phyloP scores from a whole-genome alignment of 2,329 filamentous ascomycete genomes.

The Trichoderma atroviride region DNA sequence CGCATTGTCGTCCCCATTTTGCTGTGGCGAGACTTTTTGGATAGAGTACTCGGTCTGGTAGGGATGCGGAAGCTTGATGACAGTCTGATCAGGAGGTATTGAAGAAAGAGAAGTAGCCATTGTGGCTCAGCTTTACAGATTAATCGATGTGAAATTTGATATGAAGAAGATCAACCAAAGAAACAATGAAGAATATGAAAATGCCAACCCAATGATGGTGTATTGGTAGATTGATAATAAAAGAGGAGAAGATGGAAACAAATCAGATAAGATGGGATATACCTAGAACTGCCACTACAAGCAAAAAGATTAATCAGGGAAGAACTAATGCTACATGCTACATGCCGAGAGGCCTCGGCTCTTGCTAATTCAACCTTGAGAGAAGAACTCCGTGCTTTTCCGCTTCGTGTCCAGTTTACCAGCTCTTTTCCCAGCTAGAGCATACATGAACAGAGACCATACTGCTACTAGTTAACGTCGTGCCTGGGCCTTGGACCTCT shows the following conservation, averaged over 20 bases:
- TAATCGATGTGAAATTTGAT: not conserved
- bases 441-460: not conserved
- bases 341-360: slow-evolving; percentile 2
- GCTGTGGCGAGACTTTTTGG: slow-evolving; percentile 35
- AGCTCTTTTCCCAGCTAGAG: not conserved
- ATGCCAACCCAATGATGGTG: not conserved
- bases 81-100: slow-evolving; percentile 41
- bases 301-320: not conserved
- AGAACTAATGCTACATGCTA: not conserved
- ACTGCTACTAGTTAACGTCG: not conserved
- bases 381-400: not conserved
- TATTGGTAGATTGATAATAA: not conserved
- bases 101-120: slow-evolving; percentile 36
- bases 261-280: not conserved
- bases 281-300: not conserved
- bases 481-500: not conserved
- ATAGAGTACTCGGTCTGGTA: slow-evolving; percentile 52
- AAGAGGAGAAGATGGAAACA: not conserved
- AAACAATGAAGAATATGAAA: not conserved
- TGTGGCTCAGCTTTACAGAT: not conserved
- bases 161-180: not conserved
- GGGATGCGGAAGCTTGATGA: slow-evolving; percentile 54
- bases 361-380: not conserved
- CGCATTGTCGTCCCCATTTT: slow-evolving; percentile 22
- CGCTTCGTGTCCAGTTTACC: not conserved